Conservation (phyloP, 352 stramenopile species). For the Globisporangium lucens region DNA sequence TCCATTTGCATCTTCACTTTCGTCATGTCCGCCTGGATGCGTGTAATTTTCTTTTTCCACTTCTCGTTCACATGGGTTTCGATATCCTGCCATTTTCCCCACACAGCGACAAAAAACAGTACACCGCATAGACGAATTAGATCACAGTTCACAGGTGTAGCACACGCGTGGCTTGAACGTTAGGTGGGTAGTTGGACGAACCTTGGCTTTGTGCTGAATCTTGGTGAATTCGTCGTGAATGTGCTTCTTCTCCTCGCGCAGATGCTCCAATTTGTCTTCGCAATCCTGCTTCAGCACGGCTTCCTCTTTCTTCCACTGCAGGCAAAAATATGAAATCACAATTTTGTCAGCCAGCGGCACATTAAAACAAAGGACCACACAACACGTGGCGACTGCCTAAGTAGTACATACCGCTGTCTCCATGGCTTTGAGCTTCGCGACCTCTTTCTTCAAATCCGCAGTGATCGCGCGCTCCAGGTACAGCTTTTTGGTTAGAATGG, state of each 20-base stretch:
- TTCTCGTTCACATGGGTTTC: conserved; percentile 66
- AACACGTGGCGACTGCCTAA: neutral
- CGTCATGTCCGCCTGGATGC: conserved; percentile 59
- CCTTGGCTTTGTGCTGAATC: conserved; percentile 56
- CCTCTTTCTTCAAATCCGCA: conserved; percentile 43
- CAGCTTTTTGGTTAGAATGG: conserved; percentile 39
- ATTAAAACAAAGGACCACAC: neutral
- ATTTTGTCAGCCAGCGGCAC: neutral
- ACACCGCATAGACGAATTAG: neutral
- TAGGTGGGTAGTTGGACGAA: conserved; percentile 8
- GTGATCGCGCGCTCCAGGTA: conserved; percentile 43
- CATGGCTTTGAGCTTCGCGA: conserved; percentile 59
- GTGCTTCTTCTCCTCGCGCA: conserved; percentile 62
- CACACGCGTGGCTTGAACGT: neutral
- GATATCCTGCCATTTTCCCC: conserved; percentile 33
- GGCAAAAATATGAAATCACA: conserved; percentile 6
- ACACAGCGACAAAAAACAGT: neutral
- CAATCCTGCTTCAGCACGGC: conserved; percentile 44
- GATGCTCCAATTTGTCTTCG: conserved; percentile 51
- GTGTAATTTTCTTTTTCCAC: conserved; percentile 74
- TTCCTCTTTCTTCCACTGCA: conserved; percentile 65
- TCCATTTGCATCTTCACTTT: conserved; percentile 73
- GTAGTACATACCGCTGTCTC: conserved; percentile 44
- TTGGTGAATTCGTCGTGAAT: conserved; percentile 51
- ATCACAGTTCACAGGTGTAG: neutral